Percentiles rank a stretch among this genome's conserved stretches.
Conservation (phyloP, 2,329 filamentous ascomycete species). For the Phaeomoniella chlamydospora region DNA sequence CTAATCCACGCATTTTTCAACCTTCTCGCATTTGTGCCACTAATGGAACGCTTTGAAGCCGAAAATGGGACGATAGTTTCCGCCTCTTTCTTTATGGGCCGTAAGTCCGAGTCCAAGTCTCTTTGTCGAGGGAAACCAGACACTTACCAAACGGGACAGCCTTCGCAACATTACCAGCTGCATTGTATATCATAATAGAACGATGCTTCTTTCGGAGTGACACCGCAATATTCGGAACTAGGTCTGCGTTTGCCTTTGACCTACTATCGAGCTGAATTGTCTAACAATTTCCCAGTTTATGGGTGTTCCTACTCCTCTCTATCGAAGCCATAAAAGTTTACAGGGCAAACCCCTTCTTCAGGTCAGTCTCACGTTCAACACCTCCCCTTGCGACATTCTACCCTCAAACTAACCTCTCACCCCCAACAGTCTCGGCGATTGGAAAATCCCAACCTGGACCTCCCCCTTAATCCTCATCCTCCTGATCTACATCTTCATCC, state of each 20-base stretch:
- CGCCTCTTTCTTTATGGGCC: constrained; percentile 77
- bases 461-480: constrained; percentile 68
- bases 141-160: constrained; percentile 30
- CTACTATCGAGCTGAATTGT: neutral
- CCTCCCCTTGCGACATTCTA: no score
- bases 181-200: constrained; percentile 69
- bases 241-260: constrained; percentile 47
- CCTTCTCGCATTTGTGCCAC: constrained; percentile 63
- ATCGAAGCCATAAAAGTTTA: constrained; percentile 79
- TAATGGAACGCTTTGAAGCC: constrained; percentile 84
- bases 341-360: constrained; percentile 64
- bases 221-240: constrained; percentile 65
- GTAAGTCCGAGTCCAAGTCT: constrained; percentile 42
- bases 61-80: constrained; percentile 85
- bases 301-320: constrained; percentile 79
- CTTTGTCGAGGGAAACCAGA: no score
- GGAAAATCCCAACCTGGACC: constrained; percentile 80
- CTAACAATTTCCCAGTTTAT: constrained; percentile 46
- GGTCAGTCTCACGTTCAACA: no score
- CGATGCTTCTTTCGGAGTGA: constrained; percentile 56
- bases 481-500: constrained; percentile 61
- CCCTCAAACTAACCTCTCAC: constrained; percentile 8
- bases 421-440: constrained; percentile 34
- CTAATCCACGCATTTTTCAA: constrained; percentile 73
- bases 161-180: constrained; percentile 66